These are phyloP conservation scores for Leccinum sublutescens DNA, from an alignment of 768 basidiomycete genomes.

Conservation along the genomic window DNA sequence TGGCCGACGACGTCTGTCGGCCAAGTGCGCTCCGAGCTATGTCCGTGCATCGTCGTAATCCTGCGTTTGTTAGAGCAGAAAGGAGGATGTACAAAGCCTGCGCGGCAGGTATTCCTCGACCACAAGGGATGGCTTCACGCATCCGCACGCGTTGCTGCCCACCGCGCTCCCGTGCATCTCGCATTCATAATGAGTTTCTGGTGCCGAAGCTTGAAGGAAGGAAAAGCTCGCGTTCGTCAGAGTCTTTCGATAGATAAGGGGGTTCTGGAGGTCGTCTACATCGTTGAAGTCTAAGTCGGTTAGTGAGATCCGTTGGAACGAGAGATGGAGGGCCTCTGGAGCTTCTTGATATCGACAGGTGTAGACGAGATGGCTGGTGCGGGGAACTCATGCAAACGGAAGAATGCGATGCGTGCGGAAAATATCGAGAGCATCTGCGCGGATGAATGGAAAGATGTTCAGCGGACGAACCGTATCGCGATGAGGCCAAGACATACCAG, in stretches of 20 bases:
- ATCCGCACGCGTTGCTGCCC: background rate
- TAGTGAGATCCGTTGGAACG: conserved; percentile 74
- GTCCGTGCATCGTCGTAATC: background rate
- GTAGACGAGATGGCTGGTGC: conserved; percentile 75
- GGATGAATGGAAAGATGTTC: conserved; percentile 4
- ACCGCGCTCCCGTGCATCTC: conserved; percentile 16
- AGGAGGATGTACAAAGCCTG: conserved; percentile 40
- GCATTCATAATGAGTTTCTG: conserved; percentile 7
- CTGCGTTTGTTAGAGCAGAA: background rate
- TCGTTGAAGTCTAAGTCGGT: conserved; percentile 68
- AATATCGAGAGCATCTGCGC: conserved; percentile 84
- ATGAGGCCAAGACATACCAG: conserved; percentile 59
- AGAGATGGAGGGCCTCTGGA: conserved; percentile 77
- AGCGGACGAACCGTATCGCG: conserved; percentile 31
- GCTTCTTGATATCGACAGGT: conserved; percentile 85
- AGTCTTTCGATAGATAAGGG: conserved; percentile 11
- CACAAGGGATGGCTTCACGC: conserved; percentile 12
- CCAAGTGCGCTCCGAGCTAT: conserved; percentile 82
- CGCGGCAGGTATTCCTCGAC: conserved; percentile 28
- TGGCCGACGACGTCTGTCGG: conserved; percentile 67
- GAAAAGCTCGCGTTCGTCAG: conserved; percentile 31
- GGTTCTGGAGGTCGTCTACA: conserved; percentile 47
- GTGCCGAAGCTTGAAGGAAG: conserved; percentile 12
- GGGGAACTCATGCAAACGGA: conserved; percentile 94
- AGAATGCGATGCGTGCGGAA: conserved; percentile 82